Conservation (phyloP, 2,329 filamentous ascomycete genomes). For the Amesomyces nigricolor region DNA sequence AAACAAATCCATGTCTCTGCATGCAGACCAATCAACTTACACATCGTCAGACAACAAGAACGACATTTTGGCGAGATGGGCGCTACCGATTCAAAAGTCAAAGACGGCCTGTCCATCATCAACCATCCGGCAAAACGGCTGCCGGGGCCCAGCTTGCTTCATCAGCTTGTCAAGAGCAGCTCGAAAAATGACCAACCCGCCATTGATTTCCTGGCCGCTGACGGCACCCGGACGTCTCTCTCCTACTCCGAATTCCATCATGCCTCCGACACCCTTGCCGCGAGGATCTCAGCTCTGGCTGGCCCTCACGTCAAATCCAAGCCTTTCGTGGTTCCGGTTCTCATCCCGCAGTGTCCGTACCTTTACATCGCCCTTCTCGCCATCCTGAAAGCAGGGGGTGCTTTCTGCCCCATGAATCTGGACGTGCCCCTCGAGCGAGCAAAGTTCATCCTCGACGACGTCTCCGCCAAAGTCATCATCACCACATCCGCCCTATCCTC, state of each 20-base stretch:
- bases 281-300: conserved; percentile 38
- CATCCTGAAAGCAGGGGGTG: conserved; percentile 72
- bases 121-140: conserved; percentile 40
- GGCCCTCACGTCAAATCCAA: background rate
- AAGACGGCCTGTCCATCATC: conserved; percentile 38
- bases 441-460: conserved; percentile 73
- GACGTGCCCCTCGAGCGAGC: conserved; percentile 74
- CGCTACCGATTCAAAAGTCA: background rate
- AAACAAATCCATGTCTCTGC: too few relatives aligned
- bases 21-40: background rate
- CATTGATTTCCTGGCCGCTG: conserved; percentile 56
- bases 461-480: conserved; percentile 63
- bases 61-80: background rate
- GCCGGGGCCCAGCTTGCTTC: conserved; percentile 42
- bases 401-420: conserved; percentile 78
- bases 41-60: background rate
- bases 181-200: conserved; percentile 40
- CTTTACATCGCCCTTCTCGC: conserved; percentile 75
- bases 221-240: conserved; percentile 42
- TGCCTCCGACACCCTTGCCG: conserved; percentile 51
- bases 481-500: conserved; percentile 48
- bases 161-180: conserved; percentile 52
- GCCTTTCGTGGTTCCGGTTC: conserved; percentile 62
- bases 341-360: conserved; percentile 69
- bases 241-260: conserved; percentile 60